phyloP scores from a whole-genome alignment of 108 stramenopile genomes.

The Epithemia pelagica region DNA sequence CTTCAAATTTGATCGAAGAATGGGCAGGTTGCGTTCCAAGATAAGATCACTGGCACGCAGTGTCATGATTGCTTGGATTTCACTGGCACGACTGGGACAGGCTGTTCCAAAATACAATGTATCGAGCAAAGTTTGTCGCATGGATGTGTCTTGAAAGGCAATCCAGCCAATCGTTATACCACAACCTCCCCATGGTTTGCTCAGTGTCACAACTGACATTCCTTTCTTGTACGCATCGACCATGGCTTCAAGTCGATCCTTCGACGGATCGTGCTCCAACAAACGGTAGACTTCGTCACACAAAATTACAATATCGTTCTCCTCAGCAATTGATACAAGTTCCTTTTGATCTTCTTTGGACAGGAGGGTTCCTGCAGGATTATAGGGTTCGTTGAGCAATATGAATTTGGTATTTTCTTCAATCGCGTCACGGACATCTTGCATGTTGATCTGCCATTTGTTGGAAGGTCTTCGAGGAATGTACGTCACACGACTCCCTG shows the following conservation, averaged over 20 bases:
- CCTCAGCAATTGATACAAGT: constrained; percentile 38
- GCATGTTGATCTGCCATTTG: constrained; percentile 56
- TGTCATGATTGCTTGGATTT: constrained; percentile 69
- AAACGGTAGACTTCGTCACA: constrained; percentile 76
- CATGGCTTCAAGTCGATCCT: constrained; percentile 48
- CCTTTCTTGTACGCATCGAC: constrained; percentile 56
- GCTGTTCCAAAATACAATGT: constrained; percentile 74
- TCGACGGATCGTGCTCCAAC: constrained; percentile 49
- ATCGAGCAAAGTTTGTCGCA: constrained; percentile 42
- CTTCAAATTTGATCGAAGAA: constrained; percentile 52
- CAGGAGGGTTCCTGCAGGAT: constrained; percentile 78
- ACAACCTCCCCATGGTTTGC: constrained; percentile 79
- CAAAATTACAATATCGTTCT: constrained; percentile 42
- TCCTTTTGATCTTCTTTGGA: constrained; percentile 23
- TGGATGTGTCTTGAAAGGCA: constrained; percentile 35
- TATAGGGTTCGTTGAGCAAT: constrained; percentile 69
- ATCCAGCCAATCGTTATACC: constrained; percentile 75
- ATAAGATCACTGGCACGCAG: constrained; percentile 41
- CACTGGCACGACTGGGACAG: constrained; percentile 55
- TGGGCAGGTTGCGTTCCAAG: constrained; percentile 29
- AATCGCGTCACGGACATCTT: constrained; percentile 41
- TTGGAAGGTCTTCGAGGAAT: constrained; percentile 37
- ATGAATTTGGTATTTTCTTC: constrained; percentile 46
- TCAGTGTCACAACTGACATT: constrained; percentile 54
- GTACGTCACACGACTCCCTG: constrained; percentile 36